These are phyloP conservation scores for Ustilago loliicola DNA, from an alignment of 1,284 basidiomycete species.

Conservation along the genomic window DNA sequence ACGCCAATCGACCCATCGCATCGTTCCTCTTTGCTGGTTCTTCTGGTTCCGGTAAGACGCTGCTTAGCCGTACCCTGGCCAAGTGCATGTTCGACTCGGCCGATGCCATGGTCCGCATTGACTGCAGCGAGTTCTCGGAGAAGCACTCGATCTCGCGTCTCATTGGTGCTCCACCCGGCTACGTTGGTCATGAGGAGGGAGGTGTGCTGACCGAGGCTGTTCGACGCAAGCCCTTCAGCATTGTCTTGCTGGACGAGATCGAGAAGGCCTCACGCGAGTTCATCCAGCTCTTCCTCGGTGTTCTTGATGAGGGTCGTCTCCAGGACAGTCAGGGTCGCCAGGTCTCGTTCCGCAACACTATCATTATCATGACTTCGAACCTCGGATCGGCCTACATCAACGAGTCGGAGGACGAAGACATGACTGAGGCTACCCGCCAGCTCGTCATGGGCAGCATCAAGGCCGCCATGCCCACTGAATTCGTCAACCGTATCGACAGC, in stretches of 20 bases:
- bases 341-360: conserved; percentile 69
- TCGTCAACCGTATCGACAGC: conserved; percentile 74
- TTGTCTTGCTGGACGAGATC: conserved; percentile 71
- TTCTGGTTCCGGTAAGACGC: conserved; percentile 75
- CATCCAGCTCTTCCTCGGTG: conserved; percentile 88
- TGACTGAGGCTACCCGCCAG: conserved; percentile 72
- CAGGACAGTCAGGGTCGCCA: conserved; percentile 73
- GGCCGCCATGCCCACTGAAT: conserved; percentile 75
- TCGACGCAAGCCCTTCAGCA: conserved; percentile 68
- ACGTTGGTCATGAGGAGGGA: conserved; percentile 90
- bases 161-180: conserved; percentile 76
- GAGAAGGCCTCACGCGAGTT: conserved; percentile 89
- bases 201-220: conserved; percentile 76
- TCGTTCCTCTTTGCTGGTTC: conserved; percentile 74
- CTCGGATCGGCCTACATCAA: conserved; percentile 74
- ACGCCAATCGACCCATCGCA: conserved; percentile 74
- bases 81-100: conserved; percentile 74
- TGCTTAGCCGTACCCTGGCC: conserved; percentile 72
- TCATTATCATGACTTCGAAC: conserved; percentile 74
- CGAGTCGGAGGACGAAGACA: conserved; percentile 72
- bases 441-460: conserved; percentile 73
- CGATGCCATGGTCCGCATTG: conserved; percentile 75
- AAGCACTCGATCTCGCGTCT: conserved; percentile 75
- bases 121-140: conserved; percentile 73
- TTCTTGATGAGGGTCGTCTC: conserved; percentile 88